A percentile compares a stretch with the other conserved stretches of the same genome.
Evolutionary conservation across 768 basidiomycete genomes (phyloP).

Genomic region (Lentinula guzmanii): DNA sequence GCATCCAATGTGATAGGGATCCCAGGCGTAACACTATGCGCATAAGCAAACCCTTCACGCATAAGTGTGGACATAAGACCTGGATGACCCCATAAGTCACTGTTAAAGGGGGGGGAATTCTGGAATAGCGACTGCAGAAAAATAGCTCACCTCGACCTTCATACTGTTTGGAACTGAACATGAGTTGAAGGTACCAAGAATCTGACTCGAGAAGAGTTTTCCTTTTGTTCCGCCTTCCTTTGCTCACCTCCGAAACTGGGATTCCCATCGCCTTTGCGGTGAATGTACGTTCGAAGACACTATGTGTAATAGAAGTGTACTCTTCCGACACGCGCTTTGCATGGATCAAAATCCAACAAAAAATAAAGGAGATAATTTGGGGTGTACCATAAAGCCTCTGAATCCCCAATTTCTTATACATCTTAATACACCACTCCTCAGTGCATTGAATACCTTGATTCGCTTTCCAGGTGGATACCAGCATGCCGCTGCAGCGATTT

Average conservation of each 20-base stretch:
- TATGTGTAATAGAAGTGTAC: neutral
- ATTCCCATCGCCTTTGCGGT: neutral
- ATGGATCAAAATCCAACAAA: neutral
- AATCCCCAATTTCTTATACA: neutral
- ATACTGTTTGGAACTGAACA: neutral
- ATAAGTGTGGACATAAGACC: constrained; percentile 1
- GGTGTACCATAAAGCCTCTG: neutral
- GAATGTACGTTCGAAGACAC: neutral
- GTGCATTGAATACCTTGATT: neutral
- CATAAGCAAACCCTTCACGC: constrained; percentile 1
- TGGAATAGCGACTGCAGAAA: neutral
- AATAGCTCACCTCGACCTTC: neutral
- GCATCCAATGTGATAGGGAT: neutral
- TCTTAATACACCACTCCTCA: neutral
- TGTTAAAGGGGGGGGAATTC: too few relatives aligned
- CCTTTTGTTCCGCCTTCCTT: neutral
- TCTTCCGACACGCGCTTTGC: neutral
- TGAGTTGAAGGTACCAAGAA: constrained; percentile 1
- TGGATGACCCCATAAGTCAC: neutral
- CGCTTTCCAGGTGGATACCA: constrained; percentile 2
- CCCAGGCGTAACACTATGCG: neutral
- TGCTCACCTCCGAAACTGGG: neutral
- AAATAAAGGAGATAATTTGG: neutral
- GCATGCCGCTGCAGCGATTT: neutral
- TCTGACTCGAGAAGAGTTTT: neutral